Evolutionary conservation across 176 grass and related monocot genomes (phyloP).

Genomic region (Rhynchospora tenuis): DNA sequence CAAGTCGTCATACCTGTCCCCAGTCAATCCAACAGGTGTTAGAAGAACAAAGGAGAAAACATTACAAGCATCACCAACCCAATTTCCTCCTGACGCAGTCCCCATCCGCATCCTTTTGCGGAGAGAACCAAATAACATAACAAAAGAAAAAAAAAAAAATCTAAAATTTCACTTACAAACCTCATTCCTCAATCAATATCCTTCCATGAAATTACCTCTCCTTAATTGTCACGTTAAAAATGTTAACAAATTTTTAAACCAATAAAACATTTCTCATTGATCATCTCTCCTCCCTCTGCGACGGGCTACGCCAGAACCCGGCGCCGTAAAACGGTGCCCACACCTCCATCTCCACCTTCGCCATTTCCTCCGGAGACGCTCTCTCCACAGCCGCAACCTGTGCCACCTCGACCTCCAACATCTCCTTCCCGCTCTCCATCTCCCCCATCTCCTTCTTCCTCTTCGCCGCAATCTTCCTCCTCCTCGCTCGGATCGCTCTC

Average conservation of each 20-base stretch:
- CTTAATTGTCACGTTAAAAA: background rate
- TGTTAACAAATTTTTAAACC: background rate
- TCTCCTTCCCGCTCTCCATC: background rate
- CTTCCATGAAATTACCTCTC: background rate
- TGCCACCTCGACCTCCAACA: background rate
- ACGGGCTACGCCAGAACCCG: slow-evolving; percentile 82
- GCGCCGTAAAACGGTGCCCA: slow-evolving; percentile 61
- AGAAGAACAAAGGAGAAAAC: background rate
- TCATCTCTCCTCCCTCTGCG: slow-evolving; percentile 45
- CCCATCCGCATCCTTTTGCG: background rate
- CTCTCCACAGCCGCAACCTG: background rate
- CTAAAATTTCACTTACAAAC: background rate
- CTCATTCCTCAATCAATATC: background rate
- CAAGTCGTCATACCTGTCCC: too few species aligned
- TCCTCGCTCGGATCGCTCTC: slow-evolving; percentile 18
- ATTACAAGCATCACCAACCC: background rate
- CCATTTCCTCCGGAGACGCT: slow-evolving; percentile 26
- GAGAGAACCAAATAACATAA: background rate
- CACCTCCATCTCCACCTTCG: slow-evolving; percentile 42
- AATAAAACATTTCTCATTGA: background rate
- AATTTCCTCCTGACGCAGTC: background rate
- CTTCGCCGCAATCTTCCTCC: slow-evolving; percentile 10
- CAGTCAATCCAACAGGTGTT: background rate
- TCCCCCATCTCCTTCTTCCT: slow-evolving; percentile 33
- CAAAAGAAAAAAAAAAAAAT: background rate